phyloP scores from a whole-genome alignment of 1,139 yeast species.

The Candida frijolesensis region DNA sequence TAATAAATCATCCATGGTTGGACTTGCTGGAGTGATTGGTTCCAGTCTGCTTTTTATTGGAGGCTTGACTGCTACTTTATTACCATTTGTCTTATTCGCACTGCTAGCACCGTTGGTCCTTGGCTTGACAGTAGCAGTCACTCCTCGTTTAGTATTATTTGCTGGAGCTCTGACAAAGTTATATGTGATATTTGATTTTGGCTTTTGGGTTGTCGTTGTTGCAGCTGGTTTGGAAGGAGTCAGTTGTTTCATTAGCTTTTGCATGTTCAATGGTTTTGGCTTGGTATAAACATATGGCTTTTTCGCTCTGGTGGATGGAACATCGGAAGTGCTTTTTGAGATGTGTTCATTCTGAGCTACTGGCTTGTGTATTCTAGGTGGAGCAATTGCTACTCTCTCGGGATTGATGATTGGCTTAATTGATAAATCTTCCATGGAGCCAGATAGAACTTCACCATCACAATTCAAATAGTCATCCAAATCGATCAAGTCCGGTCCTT shows the following conservation, averaged over 20 bases:
- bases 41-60: constrained; percentile 5
- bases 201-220: constrained; percentile 12
- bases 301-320: constrained; percentile 14
- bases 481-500: constrained; percentile 35
- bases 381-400: background rate
- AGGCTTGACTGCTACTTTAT: constrained; percentile 9
- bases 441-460: constrained; percentile 7
- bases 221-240: constrained; percentile 21
- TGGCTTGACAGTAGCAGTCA: constrained; percentile 4
- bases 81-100: constrained; percentile 3
- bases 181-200: constrained; percentile 32
- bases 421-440: constrained; percentile 22
- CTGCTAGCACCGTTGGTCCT: constrained; percentile 8
- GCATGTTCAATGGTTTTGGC: constrained; percentile 45
- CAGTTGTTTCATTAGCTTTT: constrained; percentile 21
- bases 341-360: constrained; percentile 7
- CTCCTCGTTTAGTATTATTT: constrained; percentile 10
- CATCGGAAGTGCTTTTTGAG: constrained; percentile 15
- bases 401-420: constrained; percentile 19
- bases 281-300: constrained; percentile 39
- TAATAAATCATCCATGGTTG: constrained; percentile 33
- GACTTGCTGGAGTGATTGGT: constrained; percentile 15
- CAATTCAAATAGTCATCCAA: constrained; percentile 24
- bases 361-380: constrained; percentile 3
- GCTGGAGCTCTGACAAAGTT: constrained; percentile 26